Evolutionary conservation across 768 basidiomycete species (phyloP), one percentile per base, ranked within the genome.

Genomic region (Naganishia randhawae): DNA sequence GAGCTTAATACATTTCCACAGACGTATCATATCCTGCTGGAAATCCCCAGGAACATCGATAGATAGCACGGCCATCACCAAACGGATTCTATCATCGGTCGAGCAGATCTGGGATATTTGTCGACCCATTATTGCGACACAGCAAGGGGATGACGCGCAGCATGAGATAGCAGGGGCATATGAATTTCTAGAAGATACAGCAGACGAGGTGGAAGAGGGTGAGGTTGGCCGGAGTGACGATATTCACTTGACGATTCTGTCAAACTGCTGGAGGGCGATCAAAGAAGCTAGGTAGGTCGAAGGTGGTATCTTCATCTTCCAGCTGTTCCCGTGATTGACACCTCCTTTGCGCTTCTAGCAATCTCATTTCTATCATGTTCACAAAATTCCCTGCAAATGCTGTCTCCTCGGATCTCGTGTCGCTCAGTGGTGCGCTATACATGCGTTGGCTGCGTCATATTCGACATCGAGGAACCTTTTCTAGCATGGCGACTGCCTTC

Each of bases 141-240:
- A 57, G 4, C 33, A 61, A 42, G 33, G 50, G 17, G 51, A 71
- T 41, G 71, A 39, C 16, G 69, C 67, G 3, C 74, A 76, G 27
- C 77, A 80, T 54, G 78, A 80, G 70, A 80, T 77, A 32, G 78
- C 78, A 22, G 55, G 76, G 50, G 77, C 74, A 4, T 74, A 74
- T 50, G 73, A 76, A 22, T 66, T 75, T 14, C 66, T 78, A 16
- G 67, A 68, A 0, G 69, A 53, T 2, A 70, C 31, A 10, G 72
- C 66, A 17, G 71, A 50, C 33, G 69, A 33, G 22, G 69, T 41
- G 3, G 71, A 71, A n/a, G 73, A 65, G 19, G 54, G 14, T n/a
- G 14, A 55, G 19, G 54, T 17, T 70, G 74, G 10, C 72, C 72
- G 32, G 72, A 63, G 11, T 5, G 57, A 54, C 8, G 66, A 68